Percentiles rank a stretch among this genome's conserved stretches.
These are phyloP conservation scores for Hypoxylon trugodes DNA, from an alignment of 495 filamentous ascomycete genomes.

Conservation along the genomic window DNA sequence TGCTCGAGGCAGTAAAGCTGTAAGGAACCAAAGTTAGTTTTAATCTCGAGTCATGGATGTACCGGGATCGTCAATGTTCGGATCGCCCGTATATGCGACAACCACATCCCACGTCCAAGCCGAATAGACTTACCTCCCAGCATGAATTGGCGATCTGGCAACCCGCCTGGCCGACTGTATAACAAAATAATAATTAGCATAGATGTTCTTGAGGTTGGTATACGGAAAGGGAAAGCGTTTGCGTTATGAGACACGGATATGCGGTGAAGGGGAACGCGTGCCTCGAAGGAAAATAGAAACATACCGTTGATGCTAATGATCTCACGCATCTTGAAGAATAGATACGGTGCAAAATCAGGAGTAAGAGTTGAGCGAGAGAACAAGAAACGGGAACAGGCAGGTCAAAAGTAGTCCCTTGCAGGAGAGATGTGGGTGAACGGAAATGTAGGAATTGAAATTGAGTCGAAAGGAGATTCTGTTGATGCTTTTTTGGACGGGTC, in stretches of 20 bases:
- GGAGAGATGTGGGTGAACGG: constrained; percentile 21
- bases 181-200: constrained; percentile 51
- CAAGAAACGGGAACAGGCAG: constrained; percentile 30
- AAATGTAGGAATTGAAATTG: constrained; percentile 39
- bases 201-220: constrained; percentile 16
- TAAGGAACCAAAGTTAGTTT: constrained; percentile 38
- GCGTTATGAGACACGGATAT: constrained; percentile 37
- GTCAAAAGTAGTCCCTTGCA: constrained; percentile 28
- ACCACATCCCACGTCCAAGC: neutral
- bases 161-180: constrained; percentile 97
- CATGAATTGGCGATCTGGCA: constrained; percentile 99
- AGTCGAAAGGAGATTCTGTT: constrained; percentile 44
- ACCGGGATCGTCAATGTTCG: neutral
- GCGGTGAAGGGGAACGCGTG: constrained; percentile 54
- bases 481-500: constrained; percentile 42
- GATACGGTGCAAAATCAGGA: constrained; percentile 38
- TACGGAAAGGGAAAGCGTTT: constrained; percentile 21
- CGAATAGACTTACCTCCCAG: constrained; percentile 91
- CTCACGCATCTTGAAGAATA: constrained; percentile 87
- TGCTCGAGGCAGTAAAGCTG: constrained; percentile 99
- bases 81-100: constrained; percentile 5
- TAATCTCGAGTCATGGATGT: neutral
- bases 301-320: constrained; percentile 99
- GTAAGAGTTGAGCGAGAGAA: constrained; percentile 7
- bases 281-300: constrained; percentile 49